A percentile compares a stretch with the other conserved stretches of the same genome.
Evolutionary conservation across 2,329 filamentous ascomycete genomes (phyloP).

Genomic region (Sclerotinia trifoliorum): DNA sequence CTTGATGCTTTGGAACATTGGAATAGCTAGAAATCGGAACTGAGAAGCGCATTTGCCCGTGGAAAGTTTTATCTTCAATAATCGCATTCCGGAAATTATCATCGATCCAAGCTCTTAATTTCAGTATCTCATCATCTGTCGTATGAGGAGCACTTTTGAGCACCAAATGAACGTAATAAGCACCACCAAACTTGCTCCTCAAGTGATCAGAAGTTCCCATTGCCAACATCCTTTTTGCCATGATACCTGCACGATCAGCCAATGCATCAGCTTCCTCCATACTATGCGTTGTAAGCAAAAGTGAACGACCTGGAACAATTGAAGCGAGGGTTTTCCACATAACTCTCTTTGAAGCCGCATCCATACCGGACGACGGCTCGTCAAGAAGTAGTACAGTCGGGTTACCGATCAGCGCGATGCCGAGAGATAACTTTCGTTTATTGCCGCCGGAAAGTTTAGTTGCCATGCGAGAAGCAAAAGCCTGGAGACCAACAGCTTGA

Average conservation of each 20-base stretch:
- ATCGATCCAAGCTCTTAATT: constrained; percentile 65
- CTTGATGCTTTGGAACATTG: constrained; percentile 37
- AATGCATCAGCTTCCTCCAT: constrained; percentile 96
- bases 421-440: constrained; percentile 86
- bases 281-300: constrained; percentile 86
- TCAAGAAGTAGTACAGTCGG: constrained; percentile 84
- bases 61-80: constrained; percentile 72
- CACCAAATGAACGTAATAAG: constrained; percentile 79
- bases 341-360: constrained; percentile 83
- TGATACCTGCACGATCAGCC: constrained; percentile 78
- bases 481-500: constrained; percentile 72
- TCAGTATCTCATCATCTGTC: constrained; percentile 62
- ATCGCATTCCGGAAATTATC: constrained; percentile 60
- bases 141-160: constrained; percentile 73
- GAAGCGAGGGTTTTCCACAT: constrained; percentile 86
- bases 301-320: constrained; percentile 72
- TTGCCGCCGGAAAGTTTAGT: constrained; percentile 83
- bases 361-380: constrained; percentile 84
- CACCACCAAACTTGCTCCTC: constrained; percentile 72
- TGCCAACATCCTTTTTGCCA: constrained; percentile 82
- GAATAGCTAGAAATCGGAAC: constrained; percentile 52
- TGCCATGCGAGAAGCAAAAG: constrained; percentile 73
- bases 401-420: constrained; percentile 90
- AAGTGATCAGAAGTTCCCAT: constrained; percentile 73
- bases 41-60: constrained; percentile 85